Conservation (phyloP, 2,329 filamentous ascomycete genomes). For the Botrytis galanthina region DNA sequence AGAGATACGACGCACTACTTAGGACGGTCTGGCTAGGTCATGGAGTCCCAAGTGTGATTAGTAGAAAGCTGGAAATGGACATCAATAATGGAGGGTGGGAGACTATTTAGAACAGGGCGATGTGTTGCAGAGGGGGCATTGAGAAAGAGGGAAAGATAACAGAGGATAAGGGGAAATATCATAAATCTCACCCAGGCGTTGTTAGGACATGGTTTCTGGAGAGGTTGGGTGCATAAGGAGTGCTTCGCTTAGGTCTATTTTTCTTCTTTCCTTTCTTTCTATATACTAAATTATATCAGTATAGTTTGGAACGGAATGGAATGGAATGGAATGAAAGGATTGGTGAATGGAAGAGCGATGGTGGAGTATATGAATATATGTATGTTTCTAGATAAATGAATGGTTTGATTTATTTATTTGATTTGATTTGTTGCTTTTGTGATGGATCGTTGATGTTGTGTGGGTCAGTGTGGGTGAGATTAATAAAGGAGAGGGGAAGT, state of each 20-base stretch:
- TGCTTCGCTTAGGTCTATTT: not conserved
- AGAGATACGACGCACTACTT: conserved; percentile 84
- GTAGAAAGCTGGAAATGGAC: conserved; percentile 86
- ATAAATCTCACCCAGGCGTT: not conserved
- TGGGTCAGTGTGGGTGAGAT: not conserved
- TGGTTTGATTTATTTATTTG: not conserved
- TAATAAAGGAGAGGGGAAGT: too few species aligned
- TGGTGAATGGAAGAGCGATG: not conserved
- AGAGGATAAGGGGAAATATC: too few species aligned
- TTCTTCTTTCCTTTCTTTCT: not conserved
- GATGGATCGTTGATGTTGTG: not conserved
- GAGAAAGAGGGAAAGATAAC: too few species aligned
- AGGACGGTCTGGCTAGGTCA: conserved; percentile 84
- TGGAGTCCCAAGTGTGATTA: conserved; percentile 83
- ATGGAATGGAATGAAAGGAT: not conserved
- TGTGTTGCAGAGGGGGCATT: not conserved
- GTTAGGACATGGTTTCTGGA: not conserved
- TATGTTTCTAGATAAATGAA: not conserved
- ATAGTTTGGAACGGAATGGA: not conserved
- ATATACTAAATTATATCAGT: not conserved
- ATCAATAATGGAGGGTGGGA: conserved; percentile 99
- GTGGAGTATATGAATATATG: not conserved
- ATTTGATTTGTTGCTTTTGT: not conserved
- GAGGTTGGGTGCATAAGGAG: not conserved
- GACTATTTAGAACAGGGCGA: conserved; percentile 49